A percentile compares a stretch with the other conserved stretches of the same genome.
These are phyloP conservation scores for Penicillium sp. DNA, from an alignment of 2,329 filamentous ascomycete species.

Conservation along the genomic window DNA sequence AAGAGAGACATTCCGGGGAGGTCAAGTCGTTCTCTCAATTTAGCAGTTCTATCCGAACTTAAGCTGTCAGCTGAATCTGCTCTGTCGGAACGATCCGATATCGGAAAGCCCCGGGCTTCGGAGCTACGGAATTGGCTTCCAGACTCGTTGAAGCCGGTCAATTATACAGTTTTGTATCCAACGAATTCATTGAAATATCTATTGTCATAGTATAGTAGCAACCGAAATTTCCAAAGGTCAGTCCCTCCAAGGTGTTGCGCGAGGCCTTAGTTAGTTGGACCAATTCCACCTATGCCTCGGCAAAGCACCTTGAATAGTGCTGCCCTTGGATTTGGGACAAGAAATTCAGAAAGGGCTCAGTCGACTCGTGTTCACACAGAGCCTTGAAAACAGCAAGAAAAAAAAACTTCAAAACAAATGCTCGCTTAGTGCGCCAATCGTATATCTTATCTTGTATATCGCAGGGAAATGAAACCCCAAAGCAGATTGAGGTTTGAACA, in stretches of 20 bases:
- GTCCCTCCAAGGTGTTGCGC: neutral
- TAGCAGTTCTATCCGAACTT: slow-evolving; percentile 11
- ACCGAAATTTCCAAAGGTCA: neutral
- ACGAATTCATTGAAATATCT: neutral
- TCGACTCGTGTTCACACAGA: neutral
- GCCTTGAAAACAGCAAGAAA: neutral
- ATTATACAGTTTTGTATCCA: neutral
- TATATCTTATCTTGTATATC: slow-evolving; percentile 7
- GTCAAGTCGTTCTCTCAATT: slow-evolving; percentile 6
- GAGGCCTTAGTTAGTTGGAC: neutral
- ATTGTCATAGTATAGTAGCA: neutral
- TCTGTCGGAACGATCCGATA: neutral
- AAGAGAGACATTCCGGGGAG: neutral
- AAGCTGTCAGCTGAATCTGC: neutral
- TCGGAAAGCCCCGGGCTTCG: neutral
- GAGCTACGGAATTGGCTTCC: neutral
- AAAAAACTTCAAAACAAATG: neutral
- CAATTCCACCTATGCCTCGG: neutral
- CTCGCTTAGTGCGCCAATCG: slow-evolving; percentile 8
- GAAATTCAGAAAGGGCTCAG: neutral
- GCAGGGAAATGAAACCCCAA: neutral
- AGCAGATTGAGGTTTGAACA: neutral
- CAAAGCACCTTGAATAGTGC: neutral
- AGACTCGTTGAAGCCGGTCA: neutral
- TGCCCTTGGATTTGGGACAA: neutral